Base-by-base conservation (phyloP, 129 eudicot genomes). In the Smallanthus sonchifolius region DNA sequence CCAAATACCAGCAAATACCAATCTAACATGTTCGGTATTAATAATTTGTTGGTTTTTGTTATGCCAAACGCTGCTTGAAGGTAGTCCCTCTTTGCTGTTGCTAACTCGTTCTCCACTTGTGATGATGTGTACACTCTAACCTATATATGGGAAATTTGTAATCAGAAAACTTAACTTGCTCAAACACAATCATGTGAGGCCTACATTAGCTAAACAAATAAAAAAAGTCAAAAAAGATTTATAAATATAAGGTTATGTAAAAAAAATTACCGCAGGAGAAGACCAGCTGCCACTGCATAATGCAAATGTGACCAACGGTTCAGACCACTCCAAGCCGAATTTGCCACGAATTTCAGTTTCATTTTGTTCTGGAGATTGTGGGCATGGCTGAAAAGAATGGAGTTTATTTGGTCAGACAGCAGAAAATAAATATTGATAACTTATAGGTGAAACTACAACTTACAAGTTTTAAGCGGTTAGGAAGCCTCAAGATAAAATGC, bases 241-340 rank as follows among this genome's bases (percentile, higher is more conserved):
- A 34, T 34, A 34, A 28, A 30, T 57, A 28, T 57, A 57, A 48
- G 16, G 54, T 4, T 16, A 6, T 6, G 10, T n/a, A 6, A 51
- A 51, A 57, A 40, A 24, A 32, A 28, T 20, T 85, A 94, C 98
- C 67, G 97, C 96, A 66, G 98, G 97, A n/a, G 96, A 94, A 32
- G 97, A 90, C 96, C 98, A 90, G 69, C 96, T 85, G 68, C 98
- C 98, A 67, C 89, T 88, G 77, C 96, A 86, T 61, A 94, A 80
- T n/a, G 97, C 98, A 84, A 94, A 90, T 73, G 91, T 83, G 70
- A 94, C 97, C 71, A 85, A 79, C 15, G 98, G 97, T 75, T 94
- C 98, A 1, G 96, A 85, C 87, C 89, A 90, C 79, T 90, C 98
- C 87, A 94, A 80, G 6, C 97, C 93, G 60, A 90, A 91, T 55